Base-by-base conservation (phyloP, 257 asterid species). In the Ilex asprella region DNA sequence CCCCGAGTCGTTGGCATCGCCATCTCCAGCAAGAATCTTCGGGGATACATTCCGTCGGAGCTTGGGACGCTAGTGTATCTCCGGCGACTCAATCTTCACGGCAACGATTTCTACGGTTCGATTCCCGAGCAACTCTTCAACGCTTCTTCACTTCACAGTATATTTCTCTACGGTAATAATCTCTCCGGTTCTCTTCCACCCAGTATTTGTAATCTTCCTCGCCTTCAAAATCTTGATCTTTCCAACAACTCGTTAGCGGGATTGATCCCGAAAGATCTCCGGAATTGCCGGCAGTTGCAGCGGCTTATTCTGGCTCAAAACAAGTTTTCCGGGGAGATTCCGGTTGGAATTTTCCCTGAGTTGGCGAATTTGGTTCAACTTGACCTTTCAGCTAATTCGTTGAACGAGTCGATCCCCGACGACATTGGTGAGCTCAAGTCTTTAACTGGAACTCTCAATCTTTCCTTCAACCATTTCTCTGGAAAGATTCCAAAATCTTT, bases 21-120 rank as follows among this genome's bases (percentile, higher is more conserved):
- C 16, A 31, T 85, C 6, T 78, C 89, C 63, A 88, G 82, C 9
- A 81, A 70, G 83, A 85, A 76, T 75, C 89, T 92, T 73, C 76
- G 75, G 53, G 95, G 97, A 30, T 89, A 92, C 55, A 83, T 92
- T 21, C 97, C 99, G 56, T 92, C 97, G 53, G 99, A 92, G 91
- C 79, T 89, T 0, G 99, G 99, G 31, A 74, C 68, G 49, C 65
- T 92, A 57, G 56, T 74, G 16, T 86, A 85, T 61, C 97, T 92
- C 79, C 91, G 99, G 62, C 93, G 95, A 2, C 83, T 92, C 3
- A 92, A 92, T 54, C 78, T 92, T 31, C 97, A 92, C 47, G 97
- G 89, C 5, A 92, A 92, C 50, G 72, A 70, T 12, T 76, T 92
- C 56, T 76, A 86, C 61, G 99, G 99, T 56, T 78, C 91, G 1